Conservation (phyloP, 345 rosid species). For the Psidium guajava region DNA sequence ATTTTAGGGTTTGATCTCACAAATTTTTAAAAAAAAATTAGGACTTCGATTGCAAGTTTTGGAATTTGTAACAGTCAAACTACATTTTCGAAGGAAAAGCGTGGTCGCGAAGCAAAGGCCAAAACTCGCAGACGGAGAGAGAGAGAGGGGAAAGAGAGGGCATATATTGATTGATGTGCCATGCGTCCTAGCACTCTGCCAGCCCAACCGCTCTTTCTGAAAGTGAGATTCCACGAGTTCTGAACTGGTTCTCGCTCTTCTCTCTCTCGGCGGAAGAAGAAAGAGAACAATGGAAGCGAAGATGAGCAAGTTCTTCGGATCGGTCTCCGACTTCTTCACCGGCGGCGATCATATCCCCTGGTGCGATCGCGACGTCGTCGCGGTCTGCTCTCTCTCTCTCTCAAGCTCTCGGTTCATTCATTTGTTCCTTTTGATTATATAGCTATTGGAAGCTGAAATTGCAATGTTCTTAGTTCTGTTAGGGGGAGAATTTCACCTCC, state of each 20-base stretch:
- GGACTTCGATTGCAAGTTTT: too few species aligned
- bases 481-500: not conserved
- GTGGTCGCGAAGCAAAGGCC: not conserved
- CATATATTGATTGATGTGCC: not conserved
- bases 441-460: not conserved
- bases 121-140: not conserved
- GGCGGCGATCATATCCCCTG: conserved; percentile 64
- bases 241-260: not conserved
- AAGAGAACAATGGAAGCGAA: conserved; percentile 28
- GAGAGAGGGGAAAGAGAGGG: not conserved
- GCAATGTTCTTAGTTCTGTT: not conserved
- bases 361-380: conserved; percentile 61
- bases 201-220: not conserved
- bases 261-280: not conserved
- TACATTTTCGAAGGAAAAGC: not conserved
- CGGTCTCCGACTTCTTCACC: conserved; percentile 48
- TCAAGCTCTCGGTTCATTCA: not conserved
- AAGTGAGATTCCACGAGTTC: not conserved
- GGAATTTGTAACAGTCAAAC: too few species aligned
- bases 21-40: too few species aligned
- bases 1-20: too few species aligned
- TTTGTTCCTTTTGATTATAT: not conserved
- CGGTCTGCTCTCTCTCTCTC: conserved; percentile 19
- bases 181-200: not conserved
- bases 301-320: conserved; percentile 28